Base-by-base conservation (phyloP, 305 asterid genomes). In the Fraxinus angustifolia region DNA sequence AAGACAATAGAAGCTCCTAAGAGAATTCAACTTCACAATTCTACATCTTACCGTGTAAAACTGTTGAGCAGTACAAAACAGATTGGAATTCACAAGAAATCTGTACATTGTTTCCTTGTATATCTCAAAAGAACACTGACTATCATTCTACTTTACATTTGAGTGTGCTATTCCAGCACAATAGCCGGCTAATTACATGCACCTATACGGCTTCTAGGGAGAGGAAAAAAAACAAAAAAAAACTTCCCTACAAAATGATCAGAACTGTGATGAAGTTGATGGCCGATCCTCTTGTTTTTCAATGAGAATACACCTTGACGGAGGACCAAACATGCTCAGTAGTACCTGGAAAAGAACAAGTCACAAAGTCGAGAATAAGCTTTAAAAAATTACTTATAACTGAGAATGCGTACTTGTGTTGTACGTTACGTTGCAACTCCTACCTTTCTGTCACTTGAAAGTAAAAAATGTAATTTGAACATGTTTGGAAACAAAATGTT, bases 231-330 rank as follows among this genome's bases (percentile, higher is more conserved):
- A 45, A 14, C 0, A 45, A 38, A 34, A 4, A 12, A 12, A 45
- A 12, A 12, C 56, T 19, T 21, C 33, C 33, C 70, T 60, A 1
- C n/a, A 26, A 65, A 65, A 26, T 26, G 33, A 26, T 2, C 7
- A 28, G 34, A 86, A 84, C 31, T 88, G 89, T 16, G 97, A 93
- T 6, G 98, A 91, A 48, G 95, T 92, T 10, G 99, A 95, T 14
- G 99, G 99, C 35, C 97, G 91, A 78, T 92, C 94, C 53, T 95
- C 99, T 89, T 93, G 99, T 90, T 92, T 95, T 92, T 93, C 98
- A 45, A 93, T 86, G 14, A 93, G 90, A 83, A 95, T 91, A 23
- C 97, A 93, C 86, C 96, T 91, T n/a, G 99, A 93, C 12, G 99
- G 99, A 23, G 99, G 99, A 75, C 99, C 99, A 60, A 95, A 92